phyloP scores from a whole-genome alignment of 192 early-diverging fungal species.

The Coemansia sp. region DNA sequence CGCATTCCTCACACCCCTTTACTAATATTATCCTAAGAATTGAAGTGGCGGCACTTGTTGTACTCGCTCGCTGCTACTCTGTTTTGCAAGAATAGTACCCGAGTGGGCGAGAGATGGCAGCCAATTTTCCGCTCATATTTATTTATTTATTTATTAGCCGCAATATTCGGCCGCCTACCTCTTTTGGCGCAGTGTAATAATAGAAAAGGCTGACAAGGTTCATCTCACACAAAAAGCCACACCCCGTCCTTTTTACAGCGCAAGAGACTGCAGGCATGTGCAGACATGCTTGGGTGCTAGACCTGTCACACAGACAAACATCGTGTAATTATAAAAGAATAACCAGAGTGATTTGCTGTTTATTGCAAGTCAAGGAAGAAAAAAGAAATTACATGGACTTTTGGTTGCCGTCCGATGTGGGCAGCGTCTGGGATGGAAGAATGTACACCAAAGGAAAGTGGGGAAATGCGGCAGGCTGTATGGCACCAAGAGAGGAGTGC shows the following conservation, averaged over 20 bases:
- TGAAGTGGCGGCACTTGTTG: neutral
- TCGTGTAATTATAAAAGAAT: neutral
- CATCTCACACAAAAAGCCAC: neutral
- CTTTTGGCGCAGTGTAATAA: neutral
- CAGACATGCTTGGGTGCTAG: neutral
- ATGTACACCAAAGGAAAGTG: neutral
- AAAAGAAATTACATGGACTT: slow-evolving; percentile 11
- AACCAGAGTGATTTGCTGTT: neutral
- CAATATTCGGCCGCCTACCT: neutral
- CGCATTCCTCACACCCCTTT: neutral
- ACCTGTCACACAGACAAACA: neutral
- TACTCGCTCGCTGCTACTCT: neutral
- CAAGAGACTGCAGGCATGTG: neutral
- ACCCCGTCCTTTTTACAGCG: neutral
- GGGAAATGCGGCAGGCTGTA: neutral
- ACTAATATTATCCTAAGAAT: neutral
- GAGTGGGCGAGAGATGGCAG: neutral
- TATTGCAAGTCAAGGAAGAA: neutral
- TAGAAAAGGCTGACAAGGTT: neutral
- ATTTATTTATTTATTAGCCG: neutral
- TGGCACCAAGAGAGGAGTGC: neutral
- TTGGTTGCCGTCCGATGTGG: slow-evolving; percentile 1
- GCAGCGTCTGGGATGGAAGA: slow-evolving; percentile 1
- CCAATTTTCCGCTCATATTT: neutral
- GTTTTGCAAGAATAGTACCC: neutral